Evolutionary conservation across 228 moss, liverwort and hornwort genomes (phyloP).

Genomic region (Sphagnum fallax): DNA sequence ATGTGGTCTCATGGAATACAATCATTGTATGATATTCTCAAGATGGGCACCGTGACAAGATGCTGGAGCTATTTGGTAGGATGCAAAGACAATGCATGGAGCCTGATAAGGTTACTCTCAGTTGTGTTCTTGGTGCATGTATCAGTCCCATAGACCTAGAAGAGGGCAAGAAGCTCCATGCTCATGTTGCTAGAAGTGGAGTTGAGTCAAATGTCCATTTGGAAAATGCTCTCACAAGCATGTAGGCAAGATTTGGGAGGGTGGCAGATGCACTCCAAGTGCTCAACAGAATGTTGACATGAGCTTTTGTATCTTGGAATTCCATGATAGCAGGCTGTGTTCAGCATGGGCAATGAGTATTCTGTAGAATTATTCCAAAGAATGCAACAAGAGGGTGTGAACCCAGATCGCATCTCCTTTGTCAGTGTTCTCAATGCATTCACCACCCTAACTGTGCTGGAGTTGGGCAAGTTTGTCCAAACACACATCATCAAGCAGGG

Average conservation of each 20-base stretch:
- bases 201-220: constrained; percentile 35
- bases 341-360: constrained; percentile 21
- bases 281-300: constrained; percentile 29
- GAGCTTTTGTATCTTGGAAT: constrained; percentile 40
- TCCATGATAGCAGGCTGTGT: constrained; percentile 44
- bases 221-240: constrained; percentile 42
- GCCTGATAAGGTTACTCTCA: constrained; percentile 4
- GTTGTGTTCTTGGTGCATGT: constrained; percentile 7
- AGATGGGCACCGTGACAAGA: background rate
- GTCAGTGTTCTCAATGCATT: constrained; percentile 50
- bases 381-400: constrained; percentile 43
- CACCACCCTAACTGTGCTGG: constrained; percentile 16
- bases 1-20: constrained; percentile 4
- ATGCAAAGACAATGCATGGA: constrained; percentile 1
- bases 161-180: constrained; percentile 35
- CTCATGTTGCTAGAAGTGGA: constrained; percentile 28
- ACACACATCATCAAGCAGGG: constrained; percentile 28
- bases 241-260: constrained; percentile 50
- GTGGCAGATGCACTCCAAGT: constrained; percentile 31
- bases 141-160: constrained; percentile 27
- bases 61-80: background rate
- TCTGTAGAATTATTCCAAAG: constrained; percentile 26
- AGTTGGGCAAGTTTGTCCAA: constrained; percentile 24
- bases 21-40: constrained; percentile 3
- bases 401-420: constrained; percentile 45